Evolutionary conservation across 148 eudicot genomes (phyloP).

Genomic region (Nepenthes gracilis): DNA sequence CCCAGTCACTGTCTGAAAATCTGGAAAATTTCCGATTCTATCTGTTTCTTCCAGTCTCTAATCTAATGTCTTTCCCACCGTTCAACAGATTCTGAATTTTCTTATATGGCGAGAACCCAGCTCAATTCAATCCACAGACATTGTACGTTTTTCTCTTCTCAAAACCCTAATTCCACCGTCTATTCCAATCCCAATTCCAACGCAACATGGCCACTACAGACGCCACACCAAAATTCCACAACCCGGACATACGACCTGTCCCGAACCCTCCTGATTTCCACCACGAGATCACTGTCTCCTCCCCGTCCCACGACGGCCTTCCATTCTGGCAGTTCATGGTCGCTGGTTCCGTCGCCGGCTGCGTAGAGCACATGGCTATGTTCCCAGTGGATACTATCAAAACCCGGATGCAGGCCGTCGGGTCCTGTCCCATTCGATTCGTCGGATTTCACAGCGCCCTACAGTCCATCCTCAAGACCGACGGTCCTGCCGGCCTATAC

Average conservation of each 20-base stretch:
- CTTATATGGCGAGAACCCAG: conserved; percentile 1
- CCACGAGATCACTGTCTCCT: conserved; percentile 2
- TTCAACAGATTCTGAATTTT: no score
- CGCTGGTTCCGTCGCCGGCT: conserved; percentile 41
- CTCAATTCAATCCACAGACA: neutral
- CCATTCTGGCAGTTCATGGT: conserved; percentile 41
- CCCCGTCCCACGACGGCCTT: conserved; percentile 26
- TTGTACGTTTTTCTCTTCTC: neutral
- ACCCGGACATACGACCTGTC: conserved; percentile 36
- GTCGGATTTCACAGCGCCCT: conserved; percentile 36
- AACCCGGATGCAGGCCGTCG: conserved; percentile 52
- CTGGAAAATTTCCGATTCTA: no score
- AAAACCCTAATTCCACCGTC: neutral
- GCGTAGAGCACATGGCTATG: conserved; percentile 44
- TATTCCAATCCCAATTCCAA: neutral
- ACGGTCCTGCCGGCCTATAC: conserved; percentile 61
- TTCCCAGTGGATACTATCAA: conserved; percentile 48
- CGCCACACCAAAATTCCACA: conserved; percentile 40
- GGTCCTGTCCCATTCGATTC: conserved; percentile 65
- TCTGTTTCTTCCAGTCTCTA: no score
- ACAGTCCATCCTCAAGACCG: conserved; percentile 38
- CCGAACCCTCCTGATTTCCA: conserved; percentile 8
- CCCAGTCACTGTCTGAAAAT: no score
- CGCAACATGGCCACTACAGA: conserved; percentile 27
- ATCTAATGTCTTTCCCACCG: no score